Conservation (phyloP, 345 rosid species). For the Clausena lansium region DNA sequence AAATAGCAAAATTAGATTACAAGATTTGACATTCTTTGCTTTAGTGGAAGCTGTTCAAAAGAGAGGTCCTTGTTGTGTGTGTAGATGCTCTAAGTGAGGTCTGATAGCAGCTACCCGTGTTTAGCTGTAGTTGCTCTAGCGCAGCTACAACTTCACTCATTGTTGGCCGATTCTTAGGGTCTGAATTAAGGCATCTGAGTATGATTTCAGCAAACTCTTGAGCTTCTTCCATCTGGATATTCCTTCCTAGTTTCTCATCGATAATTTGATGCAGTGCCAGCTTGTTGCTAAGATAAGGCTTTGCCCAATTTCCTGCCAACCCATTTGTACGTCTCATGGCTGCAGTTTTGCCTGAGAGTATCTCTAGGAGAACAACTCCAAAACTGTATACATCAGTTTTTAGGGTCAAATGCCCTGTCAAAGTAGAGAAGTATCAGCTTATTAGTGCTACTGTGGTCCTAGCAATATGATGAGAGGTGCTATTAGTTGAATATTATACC, state of each 20-base stretch:
- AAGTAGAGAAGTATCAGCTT: neutral
- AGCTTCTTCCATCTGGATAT: slow-evolving; percentile 28
- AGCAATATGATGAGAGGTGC: neutral
- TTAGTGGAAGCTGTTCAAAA: neutral
- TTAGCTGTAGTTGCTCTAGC: slow-evolving; percentile 18
- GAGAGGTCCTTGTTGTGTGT: neutral
- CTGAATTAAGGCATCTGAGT: slow-evolving; percentile 22
- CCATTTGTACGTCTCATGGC: slow-evolving; percentile 19
- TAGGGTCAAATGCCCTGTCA: slow-evolving; percentile 25
- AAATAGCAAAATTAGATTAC: neutral
- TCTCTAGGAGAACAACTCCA: slow-evolving; percentile 38
- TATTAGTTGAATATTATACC: slow-evolving; percentile 22
- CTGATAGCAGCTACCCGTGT: neutral
- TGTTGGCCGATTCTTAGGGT: slow-evolving; percentile 25
- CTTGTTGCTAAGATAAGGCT: slow-evolving; percentile 25
- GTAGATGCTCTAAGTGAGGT: neutral
- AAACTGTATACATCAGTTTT: slow-evolving; percentile 38
- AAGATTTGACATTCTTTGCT: neutral
- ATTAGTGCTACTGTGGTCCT: neutral
- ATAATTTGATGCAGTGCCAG: slow-evolving; percentile 14
- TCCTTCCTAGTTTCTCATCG: slow-evolving; percentile 31
- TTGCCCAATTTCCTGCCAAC: slow-evolving; percentile 18
- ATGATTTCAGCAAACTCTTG: slow-evolving; percentile 24
- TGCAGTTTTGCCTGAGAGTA: slow-evolving; percentile 27
- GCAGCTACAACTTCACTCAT: slow-evolving; percentile 26